phyloP scores from a whole-genome alignment of 805 yeast genomes.

The Metschnikowia arizonensis region DNA sequence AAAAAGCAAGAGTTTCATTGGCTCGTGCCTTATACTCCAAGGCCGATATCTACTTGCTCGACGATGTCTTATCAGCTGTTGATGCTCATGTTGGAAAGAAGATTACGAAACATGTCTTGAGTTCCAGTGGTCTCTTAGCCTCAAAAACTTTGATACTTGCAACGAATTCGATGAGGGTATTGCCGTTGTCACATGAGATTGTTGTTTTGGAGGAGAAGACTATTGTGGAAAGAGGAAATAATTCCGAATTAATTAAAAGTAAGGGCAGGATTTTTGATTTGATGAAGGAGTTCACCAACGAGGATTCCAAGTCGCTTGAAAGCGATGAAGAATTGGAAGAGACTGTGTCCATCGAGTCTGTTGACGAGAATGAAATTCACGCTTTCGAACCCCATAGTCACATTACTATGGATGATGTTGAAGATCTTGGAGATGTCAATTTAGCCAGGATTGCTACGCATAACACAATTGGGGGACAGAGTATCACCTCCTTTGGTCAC shows the following conservation, averaged over 20 bases:
- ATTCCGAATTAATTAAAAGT: slow-evolving; percentile 41
- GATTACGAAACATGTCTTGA: slow-evolving; percentile 45
- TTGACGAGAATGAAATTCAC: slow-evolving; percentile 6
- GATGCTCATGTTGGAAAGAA: slow-evolving; percentile 66
- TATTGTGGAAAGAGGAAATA: slow-evolving; percentile 56
- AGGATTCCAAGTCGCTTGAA: slow-evolving; percentile 14
- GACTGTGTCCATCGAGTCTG: slow-evolving; percentile 8
- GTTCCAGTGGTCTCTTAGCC: slow-evolving; percentile 47
- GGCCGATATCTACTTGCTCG: slow-evolving; percentile 55
- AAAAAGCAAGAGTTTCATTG: slow-evolving; percentile 57
- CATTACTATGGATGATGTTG: slow-evolving; percentile 21
- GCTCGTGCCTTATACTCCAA: slow-evolving; percentile 68
- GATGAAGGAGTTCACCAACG: slow-evolving; percentile 29
- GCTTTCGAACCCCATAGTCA: slow-evolving; percentile 12
- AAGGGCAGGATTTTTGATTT: slow-evolving; percentile 33
- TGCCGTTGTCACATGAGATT: slow-evolving; percentile 57
- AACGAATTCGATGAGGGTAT: slow-evolving; percentile 54
- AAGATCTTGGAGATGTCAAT: slow-evolving; percentile 13
- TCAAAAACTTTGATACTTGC: slow-evolving; percentile 53
- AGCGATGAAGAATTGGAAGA: slow-evolving; percentile 9
- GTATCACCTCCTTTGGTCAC: slow-evolving; percentile 34
- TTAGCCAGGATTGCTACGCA: slow-evolving; percentile 18
- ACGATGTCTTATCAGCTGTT: slow-evolving; percentile 67
- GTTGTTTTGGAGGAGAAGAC: slow-evolving; percentile 51
- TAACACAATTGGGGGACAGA: slow-evolving; percentile 22